Conservation (phyloP, 306 rosid genomes). For the Ormosia semicastrata region DNA sequence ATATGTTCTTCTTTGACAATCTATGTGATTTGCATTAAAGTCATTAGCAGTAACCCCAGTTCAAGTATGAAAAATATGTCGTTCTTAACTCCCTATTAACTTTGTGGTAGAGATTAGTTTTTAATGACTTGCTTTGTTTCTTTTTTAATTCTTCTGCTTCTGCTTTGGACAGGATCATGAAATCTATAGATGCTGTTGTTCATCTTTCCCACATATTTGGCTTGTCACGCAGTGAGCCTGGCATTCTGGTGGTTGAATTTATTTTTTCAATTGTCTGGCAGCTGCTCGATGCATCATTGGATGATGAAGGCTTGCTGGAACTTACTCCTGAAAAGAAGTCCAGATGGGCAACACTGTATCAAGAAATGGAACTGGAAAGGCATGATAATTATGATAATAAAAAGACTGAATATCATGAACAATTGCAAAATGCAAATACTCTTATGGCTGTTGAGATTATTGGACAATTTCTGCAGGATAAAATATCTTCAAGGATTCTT, state of each 20-base stretch:
- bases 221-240: conserved; percentile 67
- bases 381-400: conserved; percentile 47
- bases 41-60: neutral
- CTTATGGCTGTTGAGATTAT: conserved; percentile 72
- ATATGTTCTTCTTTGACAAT: neutral
- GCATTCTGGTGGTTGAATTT: conserved; percentile 82
- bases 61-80: neutral
- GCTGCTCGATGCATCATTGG: conserved; percentile 87
- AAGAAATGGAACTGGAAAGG: conserved; percentile 77
- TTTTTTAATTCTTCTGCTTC: conserved; percentile 35
- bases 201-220: conserved; percentile 72
- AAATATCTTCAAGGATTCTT: conserved; percentile 66
- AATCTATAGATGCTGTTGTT: conserved; percentile 69
- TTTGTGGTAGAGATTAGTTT: neutral
- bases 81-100: neutral
- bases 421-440: conserved; percentile 59
- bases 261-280: conserved; percentile 80
- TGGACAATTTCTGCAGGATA: conserved; percentile 71
- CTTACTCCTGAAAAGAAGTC: conserved; percentile 58
- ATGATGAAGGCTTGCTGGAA: conserved; percentile 83
- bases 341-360: conserved; percentile 63
- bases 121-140: neutral
- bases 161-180: conserved; percentile 70
- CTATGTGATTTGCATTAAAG: neutral
- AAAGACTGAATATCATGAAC: conserved; percentile 56